Conservation (phyloP, 2,329 filamentous ascomycete species). For the Neopestalotiopsis clavispora region DNA sequence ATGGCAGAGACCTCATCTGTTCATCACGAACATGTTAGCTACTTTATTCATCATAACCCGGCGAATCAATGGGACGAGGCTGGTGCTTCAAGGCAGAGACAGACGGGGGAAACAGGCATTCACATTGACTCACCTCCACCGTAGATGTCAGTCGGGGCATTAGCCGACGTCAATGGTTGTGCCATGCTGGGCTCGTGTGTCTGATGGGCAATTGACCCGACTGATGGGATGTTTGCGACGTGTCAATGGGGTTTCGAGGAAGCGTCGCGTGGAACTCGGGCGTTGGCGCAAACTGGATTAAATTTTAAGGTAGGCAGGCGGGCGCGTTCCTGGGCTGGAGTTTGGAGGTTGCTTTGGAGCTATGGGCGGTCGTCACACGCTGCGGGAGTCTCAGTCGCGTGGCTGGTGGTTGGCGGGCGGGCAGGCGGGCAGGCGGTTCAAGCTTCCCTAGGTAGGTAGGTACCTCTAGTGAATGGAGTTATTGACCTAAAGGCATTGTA, state of each 20-base stretch:
- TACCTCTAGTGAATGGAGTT: too few species aligned
- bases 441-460: neutral
- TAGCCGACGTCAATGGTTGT: slow-evolving; percentile 58
- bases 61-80: slow-evolving; percentile 11
- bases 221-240: neutral
- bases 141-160: slow-evolving; percentile 66
- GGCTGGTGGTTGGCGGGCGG: slow-evolving; percentile 5
- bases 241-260: neutral
- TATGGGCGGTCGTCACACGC: neutral
- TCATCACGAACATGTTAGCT: slow-evolving; percentile 21
- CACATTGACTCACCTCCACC: slow-evolving; percentile 57
- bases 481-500: neutral
- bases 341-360: neutral
- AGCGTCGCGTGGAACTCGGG: neutral
- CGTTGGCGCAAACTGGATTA: slow-evolving; percentile 13
- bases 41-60: neutral
- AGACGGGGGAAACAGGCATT: neutral
- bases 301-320: neutral
- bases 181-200: slow-evolving; percentile 47
- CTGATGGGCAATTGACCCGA: slow-evolving; percentile 1
- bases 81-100: neutral
- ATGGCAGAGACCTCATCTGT: slow-evolving; percentile 96
- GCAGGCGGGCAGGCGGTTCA: neutral
- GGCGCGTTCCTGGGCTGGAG: slow-evolving; percentile 6
- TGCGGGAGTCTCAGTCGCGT: slow-evolving; percentile 11